Evolutionary conservation across 805 yeast species (phyloP), one percentile per base, ranked within the genome.

Genomic region (Saturnispora sekii): DNA sequence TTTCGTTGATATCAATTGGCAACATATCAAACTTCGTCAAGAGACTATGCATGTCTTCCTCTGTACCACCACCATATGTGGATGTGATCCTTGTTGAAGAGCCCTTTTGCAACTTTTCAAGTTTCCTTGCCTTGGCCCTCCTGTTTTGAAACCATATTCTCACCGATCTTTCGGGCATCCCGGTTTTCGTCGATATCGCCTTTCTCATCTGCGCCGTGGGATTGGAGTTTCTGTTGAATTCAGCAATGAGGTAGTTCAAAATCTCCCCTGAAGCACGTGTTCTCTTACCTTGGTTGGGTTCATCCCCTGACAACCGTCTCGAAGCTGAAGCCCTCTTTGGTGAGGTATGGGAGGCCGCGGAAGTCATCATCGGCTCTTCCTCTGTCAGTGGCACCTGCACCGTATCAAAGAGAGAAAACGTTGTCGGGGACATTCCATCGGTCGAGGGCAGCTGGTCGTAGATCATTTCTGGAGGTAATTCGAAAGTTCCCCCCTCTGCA

Each of bases 131-230:
- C 59, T 84, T 84, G 16, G 93, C 93, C 50, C 97, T 67, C 54
- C 89, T 68, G 59, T 87, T 87, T 61, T 88, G 97, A 57, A 86
- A 88, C 96, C 96, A 88, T 36, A 88, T 88, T 45, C 95, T 72
- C 2, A 88, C 95, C 11, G 89, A 85, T 50, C 93, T 74, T 54
- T 88, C 96, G 11, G 88, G 76, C 84, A 87, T 81, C 15, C 81
- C 84, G 1, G 94, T 84, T 48, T 72, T 71, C 2, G 73, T 77
- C 34, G 93, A 78, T 33, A 88, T 77, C 29, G 70, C 73, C 55
- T 80, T 80, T 35, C 96, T 67, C 45, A 74, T 73, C 35, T 81
- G 81, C 0, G 89, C 78, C 29, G 77, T 69, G 0, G 96, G 96
- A 52, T 82, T 84, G 29, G 85, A 82, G 52, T 84, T 84, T 42